Conservation (phyloP, 768 basidiomycete genomes). For the Hydnomerulius pinastri region DNA sequence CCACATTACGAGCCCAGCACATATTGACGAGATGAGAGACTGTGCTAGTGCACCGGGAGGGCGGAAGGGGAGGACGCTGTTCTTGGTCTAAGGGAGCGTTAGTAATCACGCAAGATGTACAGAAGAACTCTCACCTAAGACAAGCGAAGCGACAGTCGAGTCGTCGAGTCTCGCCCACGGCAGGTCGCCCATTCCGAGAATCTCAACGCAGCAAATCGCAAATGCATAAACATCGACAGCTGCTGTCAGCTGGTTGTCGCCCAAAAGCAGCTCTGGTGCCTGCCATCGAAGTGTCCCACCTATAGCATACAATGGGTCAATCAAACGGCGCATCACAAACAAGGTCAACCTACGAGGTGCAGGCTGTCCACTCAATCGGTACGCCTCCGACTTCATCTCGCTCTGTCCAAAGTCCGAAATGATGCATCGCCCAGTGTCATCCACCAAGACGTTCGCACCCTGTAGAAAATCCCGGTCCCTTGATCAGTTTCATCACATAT, state of each 20-base stretch:
- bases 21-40: conserved; percentile 45
- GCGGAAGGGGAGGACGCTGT: conserved; percentile 51
- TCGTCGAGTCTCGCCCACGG: conserved; percentile 60
- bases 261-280: conserved; percentile 65
- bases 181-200: conserved; percentile 60
- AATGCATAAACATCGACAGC: conserved; percentile 72
- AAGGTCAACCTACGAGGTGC: conserved; percentile 44
- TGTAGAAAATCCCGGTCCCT: conserved; percentile 34
- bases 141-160: conserved; percentile 49
- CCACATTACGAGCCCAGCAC: conserved; percentile 61
- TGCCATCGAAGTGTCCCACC: conserved; percentile 73
- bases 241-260: conserved; percentile 46
- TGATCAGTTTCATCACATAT: conserved; percentile 31
- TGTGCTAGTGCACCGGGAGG: conserved; percentile 33
- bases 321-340: conserved; percentile 20
- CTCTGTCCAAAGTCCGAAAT: conserved; percentile 85
- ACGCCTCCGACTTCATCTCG: conserved; percentile 75
- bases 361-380: conserved; percentile 54
- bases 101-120: conserved; percentile 19
- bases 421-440: conserved; percentile 64
- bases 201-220: conserved; percentile 64
- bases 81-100: conserved; percentile 43
- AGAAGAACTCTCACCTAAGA: conserved; percentile 47
- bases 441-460: conserved; percentile 78
- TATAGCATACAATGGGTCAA: conserved; percentile 21